Conservation (phyloP, 805 yeast genomes). For the Isabelozyma pseudorhagii region DNA sequence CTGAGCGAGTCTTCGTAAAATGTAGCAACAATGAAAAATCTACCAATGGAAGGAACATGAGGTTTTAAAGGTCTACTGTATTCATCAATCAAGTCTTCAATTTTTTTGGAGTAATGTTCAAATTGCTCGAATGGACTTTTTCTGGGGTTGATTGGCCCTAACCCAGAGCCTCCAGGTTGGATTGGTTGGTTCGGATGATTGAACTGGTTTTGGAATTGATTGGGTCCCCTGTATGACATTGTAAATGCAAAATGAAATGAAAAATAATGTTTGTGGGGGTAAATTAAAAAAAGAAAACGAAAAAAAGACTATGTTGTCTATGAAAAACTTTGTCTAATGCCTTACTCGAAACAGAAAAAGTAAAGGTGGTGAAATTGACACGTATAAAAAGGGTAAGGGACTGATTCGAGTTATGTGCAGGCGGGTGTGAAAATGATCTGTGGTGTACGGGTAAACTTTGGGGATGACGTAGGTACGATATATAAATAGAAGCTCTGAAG, state of each 20-base stretch:
- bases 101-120: conserved; percentile 49
- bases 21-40: conserved; percentile 89
- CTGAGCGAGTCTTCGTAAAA: conserved; percentile 87
- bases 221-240: conserved; percentile 46
- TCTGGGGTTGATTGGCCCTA: conserved; percentile 24
- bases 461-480: too few relatives aligned
- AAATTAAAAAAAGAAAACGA: background rate
- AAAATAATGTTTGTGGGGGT: background rate
- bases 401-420: background rate
- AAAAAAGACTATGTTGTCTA: background rate
- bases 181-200: background rate
- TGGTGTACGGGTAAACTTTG: too few relatives aligned
- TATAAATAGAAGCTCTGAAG: background rate
- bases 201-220: conserved; percentile 40
- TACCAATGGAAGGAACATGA: conserved; percentile 81
- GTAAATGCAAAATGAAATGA: background rate
- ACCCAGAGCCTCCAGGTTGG: conserved; percentile 6
- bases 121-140: conserved; percentile 35
- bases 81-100: conserved; percentile 54
- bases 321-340: background rate
- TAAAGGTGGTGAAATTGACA: background rate
- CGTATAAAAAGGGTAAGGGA: background rate
- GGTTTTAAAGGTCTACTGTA: conserved; percentile 57
- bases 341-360: background rate
- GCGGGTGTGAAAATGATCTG: too few relatives aligned